These are phyloP conservation scores for Phytophthora cryptogea DNA, from an alignment of 352 stramenopile genomes.

Conservation along the genomic window DNA sequence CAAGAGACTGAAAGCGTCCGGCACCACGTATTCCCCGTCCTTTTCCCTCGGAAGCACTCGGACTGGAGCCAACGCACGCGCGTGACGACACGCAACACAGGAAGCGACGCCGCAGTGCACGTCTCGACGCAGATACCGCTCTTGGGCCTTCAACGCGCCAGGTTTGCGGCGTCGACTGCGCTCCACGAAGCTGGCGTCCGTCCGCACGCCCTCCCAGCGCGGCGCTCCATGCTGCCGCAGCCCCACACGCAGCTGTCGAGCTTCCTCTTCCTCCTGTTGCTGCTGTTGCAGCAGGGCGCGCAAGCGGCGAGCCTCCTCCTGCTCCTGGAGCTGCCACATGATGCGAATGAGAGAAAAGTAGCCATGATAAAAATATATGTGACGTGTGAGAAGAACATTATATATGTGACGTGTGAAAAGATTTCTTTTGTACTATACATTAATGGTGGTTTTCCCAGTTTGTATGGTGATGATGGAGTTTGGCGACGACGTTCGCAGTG, in stretches of 20 bases:
- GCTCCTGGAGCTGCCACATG: conserved; percentile 41
- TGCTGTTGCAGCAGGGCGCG: conserved; percentile 22
- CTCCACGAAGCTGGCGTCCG: conserved; percentile 72
- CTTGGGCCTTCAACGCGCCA: conserved; percentile 65
- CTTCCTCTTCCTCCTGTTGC: conserved; percentile 33
- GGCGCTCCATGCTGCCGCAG: conserved; percentile 26
- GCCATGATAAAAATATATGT: conserved; percentile 2
- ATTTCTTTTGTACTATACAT: not conserved
- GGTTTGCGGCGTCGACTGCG: conserved; percentile 76
- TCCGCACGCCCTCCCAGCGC: conserved; percentile 58
- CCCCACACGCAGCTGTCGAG: conserved; percentile 27
- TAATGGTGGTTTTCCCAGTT: conserved; percentile 33
- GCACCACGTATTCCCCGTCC: conserved; percentile 62
- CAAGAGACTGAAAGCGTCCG: conserved; percentile 69
- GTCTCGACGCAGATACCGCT: conserved; percentile 76
- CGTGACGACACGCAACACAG: conserved; percentile 45
- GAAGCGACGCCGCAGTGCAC: conserved; percentile 66
- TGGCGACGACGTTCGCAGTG: conserved; percentile 47
- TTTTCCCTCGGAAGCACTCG: conserved; percentile 41
- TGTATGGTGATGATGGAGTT: conserved; percentile 47
- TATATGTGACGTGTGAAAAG: conserved; percentile 25
- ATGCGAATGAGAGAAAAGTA: conserved; percentile 14
- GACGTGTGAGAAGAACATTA: conserved; percentile 30
- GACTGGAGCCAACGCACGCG: conserved; percentile 28
- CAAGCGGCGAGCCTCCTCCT: conserved; percentile 35